A percentile compares a stretch with the other conserved stretches of the same genome.
Evolutionary conservation across 129 eudicot species (phyloP).

Genomic region (Chrysanthemum lavandulifolium): DNA sequence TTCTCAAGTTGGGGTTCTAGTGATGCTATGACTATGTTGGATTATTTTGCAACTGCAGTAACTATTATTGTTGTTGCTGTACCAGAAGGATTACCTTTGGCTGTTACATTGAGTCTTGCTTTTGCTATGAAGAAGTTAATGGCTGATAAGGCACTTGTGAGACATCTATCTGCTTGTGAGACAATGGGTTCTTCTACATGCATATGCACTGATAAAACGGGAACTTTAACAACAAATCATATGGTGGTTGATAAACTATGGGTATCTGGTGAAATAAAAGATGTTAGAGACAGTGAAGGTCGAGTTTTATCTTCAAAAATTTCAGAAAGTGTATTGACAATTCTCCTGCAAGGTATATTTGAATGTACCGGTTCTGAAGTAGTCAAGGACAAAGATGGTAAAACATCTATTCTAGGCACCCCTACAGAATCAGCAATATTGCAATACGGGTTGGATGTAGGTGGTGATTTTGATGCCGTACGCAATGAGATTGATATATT

Average conservation of each 20-base stretch:
- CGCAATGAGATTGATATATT: slow-evolving; percentile 35
- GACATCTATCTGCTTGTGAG: slow-evolving; percentile 90
- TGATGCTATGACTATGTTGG: slow-evolving; percentile 66
- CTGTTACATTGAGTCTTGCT: slow-evolving; percentile 88
- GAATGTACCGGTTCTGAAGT: slow-evolving; percentile 78
- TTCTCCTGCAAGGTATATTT: slow-evolving; percentile 68
- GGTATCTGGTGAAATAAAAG: slow-evolving; percentile 57
- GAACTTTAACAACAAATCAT: slow-evolving; percentile 85
- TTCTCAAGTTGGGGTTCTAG: slow-evolving; percentile 57
- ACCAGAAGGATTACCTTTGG: slow-evolving; percentile 90
- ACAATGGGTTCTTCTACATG: slow-evolving; percentile 84
- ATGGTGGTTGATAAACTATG: slow-evolving; percentile 77
- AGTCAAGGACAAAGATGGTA: slow-evolving; percentile 59
- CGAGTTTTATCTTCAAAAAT: slow-evolving; percentile 28
- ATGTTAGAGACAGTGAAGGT: slow-evolving; percentile 29
- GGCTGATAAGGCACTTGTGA: slow-evolving; percentile 76
- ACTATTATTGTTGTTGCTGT: slow-evolving; percentile 91
- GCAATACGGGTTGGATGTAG: slow-evolving; percentile 61
- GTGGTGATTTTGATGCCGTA: slow-evolving; percentile 62
- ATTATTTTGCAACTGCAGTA: slow-evolving; percentile 80
- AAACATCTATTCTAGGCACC: slow-evolving; percentile 57
- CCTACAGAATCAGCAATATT: slow-evolving; percentile 92
- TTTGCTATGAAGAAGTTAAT: slow-evolving; percentile 85
- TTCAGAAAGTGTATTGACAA: slow-evolving; percentile 36
- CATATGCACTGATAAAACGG: slow-evolving; percentile 90